phyloP scores from a whole-genome alignment of 2,329 filamentous ascomycete genomes.

The Leptographium radiaticola region DNA sequence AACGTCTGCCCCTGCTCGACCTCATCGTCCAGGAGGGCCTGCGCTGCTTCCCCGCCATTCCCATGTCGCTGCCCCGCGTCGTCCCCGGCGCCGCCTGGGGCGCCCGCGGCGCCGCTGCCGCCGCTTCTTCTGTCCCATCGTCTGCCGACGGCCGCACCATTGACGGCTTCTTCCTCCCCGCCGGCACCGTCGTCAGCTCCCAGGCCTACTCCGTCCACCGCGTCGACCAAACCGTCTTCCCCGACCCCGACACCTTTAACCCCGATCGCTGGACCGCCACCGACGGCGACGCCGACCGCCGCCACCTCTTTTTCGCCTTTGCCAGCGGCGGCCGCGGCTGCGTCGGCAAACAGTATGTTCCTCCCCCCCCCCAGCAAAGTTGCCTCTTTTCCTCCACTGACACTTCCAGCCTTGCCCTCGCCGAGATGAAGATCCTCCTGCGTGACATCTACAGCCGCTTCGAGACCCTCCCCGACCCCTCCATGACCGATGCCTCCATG shows the following conservation, averaged over 20 bases:
- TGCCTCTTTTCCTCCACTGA: not conserved
- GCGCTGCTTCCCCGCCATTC: slow-evolving; percentile 50
- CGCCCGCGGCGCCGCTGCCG: no score
- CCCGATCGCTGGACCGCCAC: slow-evolving; percentile 74
- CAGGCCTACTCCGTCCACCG: slow-evolving; percentile 49
- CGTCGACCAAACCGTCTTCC: slow-evolving; percentile 54
- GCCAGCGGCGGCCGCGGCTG: slow-evolving; percentile 52
- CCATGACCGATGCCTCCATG: slow-evolving; percentile 45
- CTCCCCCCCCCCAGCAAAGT: no score
- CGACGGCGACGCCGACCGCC: slow-evolving; percentile 59
- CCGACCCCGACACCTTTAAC: slow-evolving; percentile 61
- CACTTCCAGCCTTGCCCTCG: slow-evolving; percentile 39
- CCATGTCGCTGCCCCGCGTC: slow-evolving; percentile 52
- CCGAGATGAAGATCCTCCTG: slow-evolving; percentile 55
- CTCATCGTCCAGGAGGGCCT: slow-evolving; percentile 50
- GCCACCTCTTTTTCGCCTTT: slow-evolving; percentile 52
- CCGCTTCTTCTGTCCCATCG: not conserved
- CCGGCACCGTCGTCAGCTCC: slow-evolving; percentile 42
- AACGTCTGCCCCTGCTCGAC: slow-evolving; percentile 45
- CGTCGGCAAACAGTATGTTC: slow-evolving; percentile 55
- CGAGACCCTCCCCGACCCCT: slow-evolving; percentile 38
- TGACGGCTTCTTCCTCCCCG: slow-evolving; percentile 40
- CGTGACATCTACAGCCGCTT: slow-evolving; percentile 48
- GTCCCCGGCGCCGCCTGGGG: slow-evolving; percentile 28
- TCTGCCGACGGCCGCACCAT: slow-evolving; percentile 37